phyloP scores from a whole-genome alignment of 768 basidiomycete genomes.

The Chalciporus piperatus region DNA sequence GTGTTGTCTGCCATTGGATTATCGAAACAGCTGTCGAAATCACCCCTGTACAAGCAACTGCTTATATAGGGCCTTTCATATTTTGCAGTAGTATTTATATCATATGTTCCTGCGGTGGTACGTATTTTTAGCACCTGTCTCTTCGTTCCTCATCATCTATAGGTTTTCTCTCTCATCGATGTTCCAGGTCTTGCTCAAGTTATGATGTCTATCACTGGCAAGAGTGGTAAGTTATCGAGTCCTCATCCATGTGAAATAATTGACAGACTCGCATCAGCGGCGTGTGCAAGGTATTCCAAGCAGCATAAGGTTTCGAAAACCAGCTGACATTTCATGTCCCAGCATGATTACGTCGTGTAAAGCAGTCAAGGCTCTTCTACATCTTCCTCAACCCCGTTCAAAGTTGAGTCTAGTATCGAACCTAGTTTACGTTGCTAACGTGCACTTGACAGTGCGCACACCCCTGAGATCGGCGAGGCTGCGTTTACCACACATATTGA shows the following conservation, averaged over 20 bases:
- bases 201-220: conserved; percentile 1
- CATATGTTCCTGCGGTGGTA: conserved; percentile 18
- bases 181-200: conserved; percentile 2
- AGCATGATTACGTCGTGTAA: conserved; percentile 16
- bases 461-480: not conserved
- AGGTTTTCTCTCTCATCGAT: conserved; percentile 15
- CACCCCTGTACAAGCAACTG: conserved; percentile 9
- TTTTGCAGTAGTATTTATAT: conserved; percentile 16
- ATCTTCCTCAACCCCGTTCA: not conserved
- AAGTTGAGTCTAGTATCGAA: not conserved
- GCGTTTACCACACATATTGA: conserved; percentile 12
- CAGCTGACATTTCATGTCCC: not conserved
- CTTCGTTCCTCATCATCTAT: not conserved
- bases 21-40: conserved; percentile 4
- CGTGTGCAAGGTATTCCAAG: conserved; percentile 11
- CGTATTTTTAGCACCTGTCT: not conserved
- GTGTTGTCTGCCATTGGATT: conserved; percentile 14
- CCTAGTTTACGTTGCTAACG: not conserved
- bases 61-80: conserved; percentile 17
- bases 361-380: conserved; percentile 17
- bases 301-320: not conserved
- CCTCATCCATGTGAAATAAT: not conserved
- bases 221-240: conserved; percentile 6
- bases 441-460: not conserved
- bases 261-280: conserved; percentile 7